Base-by-base conservation (phyloP, 75 land plant genomes). In the Pinus tabuliformis region DNA sequence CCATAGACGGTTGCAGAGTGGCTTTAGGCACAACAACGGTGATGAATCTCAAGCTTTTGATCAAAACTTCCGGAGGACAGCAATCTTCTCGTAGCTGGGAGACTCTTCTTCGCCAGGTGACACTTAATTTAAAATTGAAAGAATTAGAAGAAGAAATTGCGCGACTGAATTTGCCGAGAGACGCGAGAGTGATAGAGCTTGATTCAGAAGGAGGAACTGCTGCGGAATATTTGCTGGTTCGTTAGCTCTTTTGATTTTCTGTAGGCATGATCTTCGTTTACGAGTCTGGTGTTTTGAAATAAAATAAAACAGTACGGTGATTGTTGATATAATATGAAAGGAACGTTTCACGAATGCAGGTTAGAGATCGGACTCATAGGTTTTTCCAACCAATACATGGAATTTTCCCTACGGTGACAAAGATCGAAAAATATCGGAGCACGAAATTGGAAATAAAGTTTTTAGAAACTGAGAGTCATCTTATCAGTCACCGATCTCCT, bases 291-390 rank as follows among this genome's bases (percentile, higher is more conserved):
- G 30, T 30, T 30, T 30, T 30, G 30, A n/a, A n/a, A n/a, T n/a
- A n/a, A 30, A 16, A 59, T 59, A 59, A 37, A 37, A 37, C 39
- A 1, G 39, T 59, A 3, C 60, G 16, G 7, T 59, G 60, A 7
- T 59, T 59, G 60, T 15, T 59, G 16, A 16, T 7, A 30, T 30
- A 30, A 16, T 20, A 59, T 59, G 14, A 30, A 3, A 24, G 1
- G 30, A 63, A 4, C 4, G n/a, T 68, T 68, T 9, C 5, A 16
- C 18, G 3, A 68, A 39, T 70, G 16, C 72, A 70, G 60, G 60
- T 73, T 20, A 24, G 37, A 54, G 75, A 80, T 81, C 64, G 79
- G 6, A 77, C 60, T 1, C 72, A 80, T 24, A 76, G 62, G 65
- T 80, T 61, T 6, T 76, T 63, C n/a, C 61, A 76, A 63, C 81